Conservation (phyloP, 208 protist genomes). For the Polymyxa betae region DNA sequence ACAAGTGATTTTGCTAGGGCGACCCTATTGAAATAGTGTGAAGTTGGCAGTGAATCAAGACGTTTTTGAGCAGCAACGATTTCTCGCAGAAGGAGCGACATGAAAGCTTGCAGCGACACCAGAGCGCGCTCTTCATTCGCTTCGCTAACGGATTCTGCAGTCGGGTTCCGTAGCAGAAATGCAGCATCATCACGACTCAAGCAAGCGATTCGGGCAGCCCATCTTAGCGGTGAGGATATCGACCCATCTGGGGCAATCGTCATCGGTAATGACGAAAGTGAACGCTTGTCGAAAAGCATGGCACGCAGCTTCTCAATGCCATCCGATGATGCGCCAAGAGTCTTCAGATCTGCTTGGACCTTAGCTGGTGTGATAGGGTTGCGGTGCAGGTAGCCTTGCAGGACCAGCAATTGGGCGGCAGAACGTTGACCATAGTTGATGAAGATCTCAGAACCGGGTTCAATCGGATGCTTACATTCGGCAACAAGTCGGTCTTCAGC, state of each 20-base stretch:
- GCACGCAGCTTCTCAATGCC: neutral
- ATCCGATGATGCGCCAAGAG: neutral
- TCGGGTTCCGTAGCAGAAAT: constrained; percentile 11
- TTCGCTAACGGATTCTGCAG: neutral
- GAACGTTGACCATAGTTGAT: constrained; percentile 25
- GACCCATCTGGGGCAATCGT: neutral
- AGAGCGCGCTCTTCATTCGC: neutral
- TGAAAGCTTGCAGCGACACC: neutral
- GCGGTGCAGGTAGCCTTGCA: neutral
- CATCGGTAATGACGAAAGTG: neutral
- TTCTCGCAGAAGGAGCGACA: too few species aligned
- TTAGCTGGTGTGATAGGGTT: neutral
- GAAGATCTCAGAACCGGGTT: neutral
- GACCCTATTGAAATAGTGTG: too few species aligned
- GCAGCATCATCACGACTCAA: neutral
- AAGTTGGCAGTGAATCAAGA: too few species aligned
- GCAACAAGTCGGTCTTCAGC: neutral
- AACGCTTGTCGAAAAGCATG: neutral
- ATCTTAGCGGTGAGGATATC: neutral
- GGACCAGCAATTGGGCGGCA: neutral
- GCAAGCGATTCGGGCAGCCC: constrained; percentile 4
- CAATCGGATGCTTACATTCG: neutral
- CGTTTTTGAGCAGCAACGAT: too few species aligned
- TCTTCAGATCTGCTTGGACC: neutral
- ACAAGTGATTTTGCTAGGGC: too few species aligned